Percentiles rank a stretch among this genome's conserved stretches.
phyloP scores from a whole-genome alignment of 2,329 filamentous ascomycete species.

The Chrysosporium queenslandicum region DNA sequence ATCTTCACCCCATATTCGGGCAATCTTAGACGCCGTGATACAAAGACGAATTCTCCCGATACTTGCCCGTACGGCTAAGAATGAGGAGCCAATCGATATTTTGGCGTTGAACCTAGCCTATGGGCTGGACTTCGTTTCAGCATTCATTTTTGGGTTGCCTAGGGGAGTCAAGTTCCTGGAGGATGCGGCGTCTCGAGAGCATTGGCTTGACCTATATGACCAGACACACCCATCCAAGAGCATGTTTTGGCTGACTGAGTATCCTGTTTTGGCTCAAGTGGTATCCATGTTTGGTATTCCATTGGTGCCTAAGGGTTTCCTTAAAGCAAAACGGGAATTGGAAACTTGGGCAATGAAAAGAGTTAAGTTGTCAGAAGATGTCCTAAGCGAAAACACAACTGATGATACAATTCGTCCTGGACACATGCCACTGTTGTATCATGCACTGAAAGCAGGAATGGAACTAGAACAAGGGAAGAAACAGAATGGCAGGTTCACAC shows the following conservation, averaged over 20 bases:
- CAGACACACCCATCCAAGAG: conserved; percentile 6
- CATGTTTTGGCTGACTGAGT: conserved; percentile 10
- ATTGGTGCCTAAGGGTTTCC: conserved; percentile 2
- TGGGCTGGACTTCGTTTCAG: conserved; percentile 63
- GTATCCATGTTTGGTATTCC: conserved; percentile 5
- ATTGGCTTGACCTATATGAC: conserved; percentile 55
- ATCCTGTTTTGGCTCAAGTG: conserved; percentile 1
- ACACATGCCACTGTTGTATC: conserved; percentile 10
- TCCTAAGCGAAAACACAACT: conserved; percentile 2
- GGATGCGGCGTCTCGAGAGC: conserved; percentile 42
- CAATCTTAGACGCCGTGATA: conserved; percentile 47
- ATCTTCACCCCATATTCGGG: conserved; percentile 44
- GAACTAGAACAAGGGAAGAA: conserved; percentile 1
- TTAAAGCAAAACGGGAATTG: conserved; percentile 8
- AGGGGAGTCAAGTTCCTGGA: conserved; percentile 50
- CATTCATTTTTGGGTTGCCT: conserved; percentile 57
- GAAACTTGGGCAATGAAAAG: conserved; percentile 10
- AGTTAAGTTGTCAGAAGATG: conserved; percentile 8
- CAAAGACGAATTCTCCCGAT: conserved; percentile 49
- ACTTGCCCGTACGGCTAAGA: conserved; percentile 23
- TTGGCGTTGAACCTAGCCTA: conserved; percentile 52
- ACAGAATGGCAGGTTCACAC: conserved; percentile 7
- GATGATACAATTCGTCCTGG: conserved; percentile 7
- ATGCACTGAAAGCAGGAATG: conserved; percentile 9
- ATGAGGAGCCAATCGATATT: conserved; percentile 34